Evolutionary conservation across 2,329 filamentous ascomycete species (phyloP), one percentile per base, ranked within the genome.

Genomic region (Epichloe bromicola): DNA sequence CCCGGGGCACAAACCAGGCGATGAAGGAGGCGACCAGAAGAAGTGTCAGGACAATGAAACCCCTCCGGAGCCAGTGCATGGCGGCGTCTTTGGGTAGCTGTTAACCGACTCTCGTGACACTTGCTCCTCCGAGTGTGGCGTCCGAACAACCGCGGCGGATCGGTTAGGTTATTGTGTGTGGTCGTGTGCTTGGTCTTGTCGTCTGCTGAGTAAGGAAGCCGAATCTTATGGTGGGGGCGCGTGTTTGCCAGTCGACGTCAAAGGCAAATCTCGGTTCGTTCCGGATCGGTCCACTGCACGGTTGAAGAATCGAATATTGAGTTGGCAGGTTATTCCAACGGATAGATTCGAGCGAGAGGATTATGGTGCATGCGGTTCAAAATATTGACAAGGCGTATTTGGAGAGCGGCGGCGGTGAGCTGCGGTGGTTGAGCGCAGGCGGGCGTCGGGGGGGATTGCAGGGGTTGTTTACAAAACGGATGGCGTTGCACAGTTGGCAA

Each of bases 1-100:
- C 64, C 49, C 72, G 70, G 43, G 79, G 74, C 6, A 85, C 61
- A 33, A 73, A 65, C 61, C 71, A 74, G 46, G 75, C 65, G 46
- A 72, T 53, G 56, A 80, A 70, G 53, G 75, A 66, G 57, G 79
- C 51, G 43, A 70, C 51, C 54, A 72, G 55, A 57, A 76, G 57
- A 55, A 73, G 57, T 57, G 65, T 58, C 55, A 65, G 52, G 48
- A 67, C 58, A 46, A 73, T 63, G 51, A 66, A 63, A 55, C 71
- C 59, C 48, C 72, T 71, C 33, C 73, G 74, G 48, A 78, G 54
- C 63, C 71, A 70, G 56, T 69, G 70, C 73, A 76, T 75, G 60
- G 54, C 53, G 43, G 41, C 12, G 23, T 10, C 36, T 49, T 20
- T 19, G 11, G 15, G 46, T n/a, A 15, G 46, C 34, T 41, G 17